phyloP scores from a whole-genome alignment of 2,329 filamentous ascomycete genomes.

The Hypoxylon sp. region DNA sequence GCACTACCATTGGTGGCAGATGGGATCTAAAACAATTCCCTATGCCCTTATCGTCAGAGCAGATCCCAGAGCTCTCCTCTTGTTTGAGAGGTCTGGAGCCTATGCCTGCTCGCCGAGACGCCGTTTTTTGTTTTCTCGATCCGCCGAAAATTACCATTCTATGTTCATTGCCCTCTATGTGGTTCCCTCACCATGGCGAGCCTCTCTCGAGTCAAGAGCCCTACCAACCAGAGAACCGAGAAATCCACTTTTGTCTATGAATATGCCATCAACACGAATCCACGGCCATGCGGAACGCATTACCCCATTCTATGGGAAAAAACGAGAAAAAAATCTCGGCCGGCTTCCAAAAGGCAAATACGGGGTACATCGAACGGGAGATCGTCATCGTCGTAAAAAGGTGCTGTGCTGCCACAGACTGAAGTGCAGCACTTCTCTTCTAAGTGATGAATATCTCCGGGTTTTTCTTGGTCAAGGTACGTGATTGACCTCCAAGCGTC shows the following conservation, averaged over 20 bases:
- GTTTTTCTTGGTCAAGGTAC: slow-evolving; percentile 51
- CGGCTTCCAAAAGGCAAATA: slow-evolving; percentile 54
- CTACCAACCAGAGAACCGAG: slow-evolving; percentile 69
- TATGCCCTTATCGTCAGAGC: slow-evolving; percentile 52
- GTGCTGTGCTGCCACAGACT: slow-evolving; percentile 45
- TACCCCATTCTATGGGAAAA: slow-evolving; percentile 54
- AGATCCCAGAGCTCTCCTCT: slow-evolving; percentile 50
- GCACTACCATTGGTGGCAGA: slow-evolving; percentile 52
- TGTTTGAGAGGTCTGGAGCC: slow-evolving; percentile 49
- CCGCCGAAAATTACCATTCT: slow-evolving; percentile 55
- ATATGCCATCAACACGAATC: slow-evolving; percentile 56
- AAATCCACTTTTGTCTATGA: slow-evolving; percentile 78
- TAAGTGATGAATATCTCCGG: slow-evolving; percentile 52
- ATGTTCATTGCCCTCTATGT: slow-evolving; percentile 54
- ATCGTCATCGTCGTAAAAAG: slow-evolving; percentile 55
- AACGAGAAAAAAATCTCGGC: slow-evolving; percentile 51
- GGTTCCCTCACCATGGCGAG: slow-evolving; percentile 50
- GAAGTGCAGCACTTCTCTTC: slow-evolving; percentile 50
- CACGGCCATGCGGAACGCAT: slow-evolving; percentile 53
- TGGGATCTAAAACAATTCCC: slow-evolving; percentile 52
- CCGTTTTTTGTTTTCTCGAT: slow-evolving; percentile 52
- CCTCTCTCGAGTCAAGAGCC: slow-evolving; percentile 45
- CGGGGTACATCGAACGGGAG: slow-evolving; percentile 54
- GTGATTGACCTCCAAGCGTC: slow-evolving; percentile 53
- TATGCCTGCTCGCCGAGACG: slow-evolving; percentile 55